Base-by-base conservation (phyloP, 169 alveolate genomes). In the Plasmodium billcollinsi region DNA sequence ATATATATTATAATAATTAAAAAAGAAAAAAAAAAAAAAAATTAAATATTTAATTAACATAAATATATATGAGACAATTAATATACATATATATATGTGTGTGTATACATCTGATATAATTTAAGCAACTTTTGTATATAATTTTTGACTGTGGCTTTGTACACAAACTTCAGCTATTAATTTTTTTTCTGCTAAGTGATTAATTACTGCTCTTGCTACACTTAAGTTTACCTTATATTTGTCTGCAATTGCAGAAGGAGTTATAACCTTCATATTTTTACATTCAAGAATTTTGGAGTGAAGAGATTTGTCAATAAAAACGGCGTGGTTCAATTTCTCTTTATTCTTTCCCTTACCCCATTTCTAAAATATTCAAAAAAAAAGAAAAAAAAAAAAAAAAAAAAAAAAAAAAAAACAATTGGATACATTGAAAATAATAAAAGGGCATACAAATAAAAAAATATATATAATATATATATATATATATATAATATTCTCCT, bases 291-390 rank as follows among this genome's bases (percentile, higher is more conserved):
- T 80, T 95, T 96, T 96, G 54, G 97, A 98, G 83, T 94, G 95
- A 58, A 97, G 93, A 21, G 97, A 97, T 95, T 97, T 95, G 88
- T 97, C 99, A 92, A 97, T 96, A 94, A 96, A 95, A 73, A 98
- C 99, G 43, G 99, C 96, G 91, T 97, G 96, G 95, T 97, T 97
- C 66, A 97, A 93, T 97, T 98, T 98, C 90, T 98, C 99, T 97
- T 97, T 97, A 43, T 95, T 94, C 93, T 95, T 96, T 14, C 95
- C 96, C 90, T 96, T 95, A 29, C 96, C 96, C 99, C 99, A 97
- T 93, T 96, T 96, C 98, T 97, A 89, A 47, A 47, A 47, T 45
- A 88, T 26, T 1, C 15, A 66, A 49, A 62, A 66, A 52, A 15
- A 21, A 69, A 69, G 1, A 33, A n/a, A 26, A 21, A 12, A 59